Conservation (phyloP, 1,284 basidiomycete genomes). For the Cryptococcus amylolentus region DNA sequence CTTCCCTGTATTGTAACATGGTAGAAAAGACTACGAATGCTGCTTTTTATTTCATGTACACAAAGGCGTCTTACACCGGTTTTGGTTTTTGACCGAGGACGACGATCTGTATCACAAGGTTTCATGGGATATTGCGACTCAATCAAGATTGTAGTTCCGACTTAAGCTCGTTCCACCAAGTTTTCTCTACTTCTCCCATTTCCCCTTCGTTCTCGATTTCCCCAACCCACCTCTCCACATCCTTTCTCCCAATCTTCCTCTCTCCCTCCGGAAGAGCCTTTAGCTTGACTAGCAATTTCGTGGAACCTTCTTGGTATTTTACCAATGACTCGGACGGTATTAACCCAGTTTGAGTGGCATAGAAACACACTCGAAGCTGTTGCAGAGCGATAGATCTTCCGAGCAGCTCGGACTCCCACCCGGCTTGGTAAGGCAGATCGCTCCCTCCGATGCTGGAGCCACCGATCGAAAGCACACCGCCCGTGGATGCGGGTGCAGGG, state of each 20-base stretch:
- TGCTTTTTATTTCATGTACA: neutral
- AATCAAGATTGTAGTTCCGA: neutral
- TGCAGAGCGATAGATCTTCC: slow-evolving; percentile 27
- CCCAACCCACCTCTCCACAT: slow-evolving; percentile 30
- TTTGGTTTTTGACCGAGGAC: neutral
- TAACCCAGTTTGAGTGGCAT: slow-evolving; percentile 17
- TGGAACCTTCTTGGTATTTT: slow-evolving; percentile 16
- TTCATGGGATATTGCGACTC: too few species aligned
- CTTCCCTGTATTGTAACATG: neutral
- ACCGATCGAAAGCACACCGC: slow-evolving; percentile 7
- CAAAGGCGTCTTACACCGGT: neutral
- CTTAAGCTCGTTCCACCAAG: slow-evolving; percentile 19
- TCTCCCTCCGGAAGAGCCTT: slow-evolving; percentile 5
- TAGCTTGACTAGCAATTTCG: slow-evolving; percentile 9
- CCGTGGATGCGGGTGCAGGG: neutral
- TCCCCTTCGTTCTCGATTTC: slow-evolving; percentile 38
- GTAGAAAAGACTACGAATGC: neutral
- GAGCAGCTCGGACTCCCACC: slow-evolving; percentile 45
- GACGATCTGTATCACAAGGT: neutral
- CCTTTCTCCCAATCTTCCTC: slow-evolving; percentile 15
- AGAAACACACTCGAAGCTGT: slow-evolving; percentile 29
- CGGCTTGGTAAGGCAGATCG: slow-evolving; percentile 27
- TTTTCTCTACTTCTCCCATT: slow-evolving; percentile 16
- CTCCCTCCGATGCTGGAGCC: slow-evolving; percentile 1
- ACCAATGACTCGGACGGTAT: slow-evolving; percentile 8